Base-by-base conservation (phyloP, 139 green algal genomes). In the Micractinium sp. region DNA sequence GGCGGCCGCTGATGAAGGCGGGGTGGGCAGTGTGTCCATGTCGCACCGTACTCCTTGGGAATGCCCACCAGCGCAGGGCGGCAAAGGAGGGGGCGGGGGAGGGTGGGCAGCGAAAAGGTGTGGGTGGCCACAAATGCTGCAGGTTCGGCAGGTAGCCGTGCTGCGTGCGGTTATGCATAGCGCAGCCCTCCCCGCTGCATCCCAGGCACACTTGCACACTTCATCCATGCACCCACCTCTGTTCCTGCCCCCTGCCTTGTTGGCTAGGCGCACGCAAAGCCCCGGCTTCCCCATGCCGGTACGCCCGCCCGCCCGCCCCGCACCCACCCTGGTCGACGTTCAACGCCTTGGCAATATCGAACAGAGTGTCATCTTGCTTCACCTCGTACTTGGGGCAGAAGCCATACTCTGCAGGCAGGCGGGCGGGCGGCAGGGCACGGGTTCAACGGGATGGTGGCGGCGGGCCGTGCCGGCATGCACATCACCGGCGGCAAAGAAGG, bases 381-480 rank as follows among this genome's bases (percentile, higher is more conserved):
- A 91, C 85, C 29, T 35, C 74, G 61, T 91, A 91, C 18, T 81
- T 71, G 29, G 89, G 89, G 75, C 89, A 91, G 18, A 91, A 61
- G 36, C 83, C 83, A 67, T 81, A 87, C 67, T 81, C 83, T 87
- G 63, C 67, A 63, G n/a, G 25, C 67, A 75, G 47, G 47, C 47
- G 47, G 47, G 47, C 47, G 47, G n/a, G 1, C 27, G 27, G 67
- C n/a, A 35, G n/a, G n/a, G 67, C 67, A 75, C 3, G 23, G 67
- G 27, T 75, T n/a, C 1, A 31, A 31, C 67, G 67, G 25, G 67
- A 36, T 23, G 71, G 29, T 22, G 27, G 29, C 31, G 47, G 53
- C 79, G 29, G 41, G 47, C 7, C 31, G 53, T 9, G 9, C 47
- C 47, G 47, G 47, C 47, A 5, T 56, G 47, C 47, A 56, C 47